Percentiles rank a stretch among this genome's conserved stretches.
These are phyloP conservation scores for Penicillium argentinense DNA, from an alignment of 495 filamentous ascomycete species.

Conservation along the genomic window DNA sequence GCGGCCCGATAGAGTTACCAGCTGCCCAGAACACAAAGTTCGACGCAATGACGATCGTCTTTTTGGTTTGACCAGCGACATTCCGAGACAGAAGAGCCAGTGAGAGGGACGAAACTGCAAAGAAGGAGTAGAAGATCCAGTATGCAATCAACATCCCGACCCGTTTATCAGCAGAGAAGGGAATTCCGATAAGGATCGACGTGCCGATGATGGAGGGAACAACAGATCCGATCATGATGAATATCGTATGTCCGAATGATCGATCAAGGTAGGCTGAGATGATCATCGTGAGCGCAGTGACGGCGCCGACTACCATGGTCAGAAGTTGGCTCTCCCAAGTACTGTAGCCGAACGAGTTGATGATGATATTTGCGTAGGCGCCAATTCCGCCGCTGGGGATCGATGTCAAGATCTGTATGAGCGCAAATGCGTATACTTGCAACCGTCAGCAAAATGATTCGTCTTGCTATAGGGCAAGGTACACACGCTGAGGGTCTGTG, in stretches of 20 bases:
- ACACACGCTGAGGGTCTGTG: slow-evolving; percentile 13
- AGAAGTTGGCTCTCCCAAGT: slow-evolving; percentile 41
- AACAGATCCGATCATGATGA: slow-evolving; percentile 60
- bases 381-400: slow-evolving; percentile 64
- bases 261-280: slow-evolving; percentile 60
- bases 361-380: slow-evolving; percentile 62
- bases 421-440: slow-evolving; percentile 27
- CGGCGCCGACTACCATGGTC: slow-evolving; percentile 67
- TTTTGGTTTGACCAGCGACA: slow-evolving; percentile 67
- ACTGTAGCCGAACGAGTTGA: slow-evolving; percentile 41
- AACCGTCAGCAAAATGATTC: slow-evolving; percentile 26
- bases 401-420: slow-evolving; percentile 61
- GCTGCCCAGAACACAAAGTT: slow-evolving; percentile 43
- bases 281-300: slow-evolving; percentile 65
- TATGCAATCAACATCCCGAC: slow-evolving; percentile 59
- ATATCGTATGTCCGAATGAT: slow-evolving; percentile 57
- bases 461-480: slow-evolving; percentile 4
- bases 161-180: slow-evolving; percentile 30
- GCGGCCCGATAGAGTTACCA: slow-evolving; percentile 46
- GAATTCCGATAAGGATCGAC: slow-evolving; percentile 8
- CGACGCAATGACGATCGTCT: slow-evolving; percentile 45
- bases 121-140: slow-evolving; percentile 55
- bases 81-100: slow-evolving; percentile 60
- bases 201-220: slow-evolving; percentile 50
- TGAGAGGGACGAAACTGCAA: slow-evolving; percentile 54